Percentiles rank a stretch among this genome's conserved stretches.
Evolutionary conservation across 768 basidiomycete species (phyloP).

Genomic region (Serendipita vermifera): DNA sequence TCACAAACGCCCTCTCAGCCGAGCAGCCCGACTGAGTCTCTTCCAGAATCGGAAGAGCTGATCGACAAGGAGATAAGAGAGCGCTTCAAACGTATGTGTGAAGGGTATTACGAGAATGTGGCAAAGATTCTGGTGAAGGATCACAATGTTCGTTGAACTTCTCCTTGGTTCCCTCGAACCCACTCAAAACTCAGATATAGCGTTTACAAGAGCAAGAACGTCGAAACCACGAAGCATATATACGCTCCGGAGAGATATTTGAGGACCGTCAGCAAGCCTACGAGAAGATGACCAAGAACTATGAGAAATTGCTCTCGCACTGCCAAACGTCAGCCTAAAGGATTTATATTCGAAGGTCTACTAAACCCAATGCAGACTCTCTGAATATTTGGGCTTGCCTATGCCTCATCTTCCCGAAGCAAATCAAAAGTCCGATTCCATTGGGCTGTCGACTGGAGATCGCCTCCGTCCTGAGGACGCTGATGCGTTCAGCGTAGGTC

Average conservation of each 20-base stretch:
- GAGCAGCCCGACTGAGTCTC: not conserved
- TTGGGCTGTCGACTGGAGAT: conserved; percentile 48
- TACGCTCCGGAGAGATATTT: conserved; percentile 97
- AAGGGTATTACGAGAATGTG: conserved; percentile 84
- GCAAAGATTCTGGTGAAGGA: conserved; percentile 85
- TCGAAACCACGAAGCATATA: conserved; percentile 96
- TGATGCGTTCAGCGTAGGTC: conserved; percentile 23
- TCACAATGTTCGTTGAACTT: conserved; percentile 50
- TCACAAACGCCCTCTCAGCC: conserved; percentile 30
- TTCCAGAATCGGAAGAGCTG: conserved; percentile 43
- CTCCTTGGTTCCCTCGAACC: not conserved
- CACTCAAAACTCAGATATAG: conserved; percentile 29
- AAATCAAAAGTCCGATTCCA: conserved; percentile 69
- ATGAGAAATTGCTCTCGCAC: conserved; percentile 79
- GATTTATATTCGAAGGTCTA: not conserved
- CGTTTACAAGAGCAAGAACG: conserved; percentile 93
- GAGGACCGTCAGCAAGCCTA: conserved; percentile 98
- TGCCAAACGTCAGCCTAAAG: conserved; percentile 60
- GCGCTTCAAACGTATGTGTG: conserved; percentile 84
- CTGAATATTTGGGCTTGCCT: conserved; percentile 75
- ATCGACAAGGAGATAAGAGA: conserved; percentile 78
- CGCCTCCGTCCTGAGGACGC: conserved; percentile 47
- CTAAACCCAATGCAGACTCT: conserved; percentile 40
- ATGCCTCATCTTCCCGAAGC: conserved; percentile 74
- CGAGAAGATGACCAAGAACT: conserved; percentile 94